Evolutionary conservation across 768 basidiomycete genomes (phyloP).

Genomic region (Mycena amicta): DNA sequence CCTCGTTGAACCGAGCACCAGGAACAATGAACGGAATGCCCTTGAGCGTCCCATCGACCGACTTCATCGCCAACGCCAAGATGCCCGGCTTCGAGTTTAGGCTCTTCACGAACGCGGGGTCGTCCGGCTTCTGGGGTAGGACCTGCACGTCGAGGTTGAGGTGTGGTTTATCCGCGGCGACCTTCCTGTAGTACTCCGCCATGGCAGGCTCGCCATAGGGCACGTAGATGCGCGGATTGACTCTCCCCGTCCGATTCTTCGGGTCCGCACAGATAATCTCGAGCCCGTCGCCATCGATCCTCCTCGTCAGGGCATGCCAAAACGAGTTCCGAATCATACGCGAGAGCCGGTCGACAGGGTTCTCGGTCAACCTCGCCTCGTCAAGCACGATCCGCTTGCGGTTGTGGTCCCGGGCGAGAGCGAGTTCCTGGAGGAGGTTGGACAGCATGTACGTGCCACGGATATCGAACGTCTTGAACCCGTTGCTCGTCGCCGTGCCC

Average conservation of each 20-base stretch:
- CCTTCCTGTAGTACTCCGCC: slow-evolving; percentile 92
- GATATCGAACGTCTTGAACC: slow-evolving; percentile 97
- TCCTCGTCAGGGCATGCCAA: slow-evolving; percentile 95
- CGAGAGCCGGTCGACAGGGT: slow-evolving; percentile 94
- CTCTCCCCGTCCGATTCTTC: slow-evolving; percentile 90
- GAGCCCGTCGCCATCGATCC: slow-evolving; percentile 95
- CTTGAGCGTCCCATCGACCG: slow-evolving; percentile 82
- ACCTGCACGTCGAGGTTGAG: slow-evolving; percentile 92
- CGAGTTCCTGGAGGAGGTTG: slow-evolving; percentile 97
- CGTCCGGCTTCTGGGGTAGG: slow-evolving; percentile 84
- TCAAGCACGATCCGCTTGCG: slow-evolving; percentile 98
- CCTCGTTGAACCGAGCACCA: slow-evolving; percentile 93
- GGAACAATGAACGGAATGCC: slow-evolving; percentile 98
- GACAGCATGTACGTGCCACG: slow-evolving; percentile 99
- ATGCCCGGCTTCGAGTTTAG: slow-evolving; percentile 94
- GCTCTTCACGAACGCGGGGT: slow-evolving; percentile 87
- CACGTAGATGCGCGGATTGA: slow-evolving; percentile 92
- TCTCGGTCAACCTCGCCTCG: slow-evolving; percentile 95
- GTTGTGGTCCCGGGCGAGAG: slow-evolving; percentile 92
- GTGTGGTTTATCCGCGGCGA: slow-evolving; percentile 90
- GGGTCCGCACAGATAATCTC: slow-evolving; percentile 98
- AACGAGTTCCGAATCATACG: slow-evolving; percentile 98
- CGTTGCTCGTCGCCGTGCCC: slow-evolving; percentile 96
- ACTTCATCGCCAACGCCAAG: slow-evolving; percentile 93
- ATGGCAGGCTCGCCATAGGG: slow-evolving; percentile 92